A percentile compares a stretch with the other conserved stretches of the same genome.
phyloP scores from a whole-genome alignment of 495 filamentous ascomycete genomes.

The Trichodelitschia bisporula region DNA sequence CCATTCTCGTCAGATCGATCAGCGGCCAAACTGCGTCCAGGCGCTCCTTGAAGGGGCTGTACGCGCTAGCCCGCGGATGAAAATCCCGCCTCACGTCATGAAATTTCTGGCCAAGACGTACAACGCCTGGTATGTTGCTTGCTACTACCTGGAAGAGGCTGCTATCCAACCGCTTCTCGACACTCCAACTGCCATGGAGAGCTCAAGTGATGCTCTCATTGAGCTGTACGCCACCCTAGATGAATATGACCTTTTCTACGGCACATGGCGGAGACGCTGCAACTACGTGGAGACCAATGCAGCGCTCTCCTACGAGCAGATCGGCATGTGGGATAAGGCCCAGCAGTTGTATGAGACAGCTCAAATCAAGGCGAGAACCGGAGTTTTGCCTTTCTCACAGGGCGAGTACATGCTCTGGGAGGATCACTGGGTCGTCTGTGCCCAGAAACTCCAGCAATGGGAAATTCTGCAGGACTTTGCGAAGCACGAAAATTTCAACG shows the following conservation, averaged over 20 bases:
- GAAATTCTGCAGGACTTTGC: constrained; percentile 90
- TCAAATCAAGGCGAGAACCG: constrained; percentile 88
- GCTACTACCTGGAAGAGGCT: constrained; percentile 60
- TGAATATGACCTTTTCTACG: constrained; percentile 95
- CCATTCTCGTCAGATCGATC: constrained; percentile 79
- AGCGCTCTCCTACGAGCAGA: constrained; percentile 90
- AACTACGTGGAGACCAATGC: constrained; percentile 94
- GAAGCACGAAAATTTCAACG: constrained; percentile 97
- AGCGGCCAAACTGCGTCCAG: constrained; percentile 81
- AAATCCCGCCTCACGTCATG: constrained; percentile 82
- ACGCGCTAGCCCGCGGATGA: constrained; percentile 57
- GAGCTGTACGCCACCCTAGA: constrained; percentile 73
- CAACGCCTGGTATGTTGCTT: constrained; percentile 84
- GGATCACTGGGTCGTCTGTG: constrained; percentile 94
- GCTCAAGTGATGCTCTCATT: constrained; percentile 78
- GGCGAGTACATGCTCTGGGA: constrained; percentile 98
- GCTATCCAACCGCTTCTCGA: constrained; percentile 68
- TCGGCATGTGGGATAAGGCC: constrained; percentile 97
- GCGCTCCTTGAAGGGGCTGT: constrained; percentile 69
- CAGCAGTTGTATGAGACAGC: constrained; percentile 89
- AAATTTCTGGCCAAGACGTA: constrained; percentile 81
- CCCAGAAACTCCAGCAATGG: constrained; percentile 97
- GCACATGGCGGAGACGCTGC: constrained; percentile 84
- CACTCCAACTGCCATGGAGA: constrained; percentile 59
- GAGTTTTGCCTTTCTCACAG: constrained; percentile 79